A percentile compares a stretch with the other conserved stretches of the same genome.
Conservation (phyloP, 495 filamentous ascomycete species). For the Penicillium herquei region DNA sequence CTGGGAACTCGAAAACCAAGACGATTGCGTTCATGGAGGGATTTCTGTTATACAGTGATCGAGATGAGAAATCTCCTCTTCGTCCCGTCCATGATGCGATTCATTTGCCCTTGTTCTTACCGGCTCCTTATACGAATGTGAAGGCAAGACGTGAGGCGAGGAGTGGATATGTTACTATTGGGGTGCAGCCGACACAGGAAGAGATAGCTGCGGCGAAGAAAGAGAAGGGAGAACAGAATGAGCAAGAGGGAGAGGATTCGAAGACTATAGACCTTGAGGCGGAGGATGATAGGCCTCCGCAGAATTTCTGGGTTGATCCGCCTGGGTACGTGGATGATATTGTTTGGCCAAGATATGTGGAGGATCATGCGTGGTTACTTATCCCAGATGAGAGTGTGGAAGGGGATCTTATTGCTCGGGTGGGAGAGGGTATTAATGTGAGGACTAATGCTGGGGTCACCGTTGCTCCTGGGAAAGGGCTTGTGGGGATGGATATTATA, state of each 20-base stretch:
- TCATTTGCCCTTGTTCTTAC: slow-evolving; percentile 74
- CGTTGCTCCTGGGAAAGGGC: slow-evolving; percentile 39
- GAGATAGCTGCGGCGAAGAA: neutral
- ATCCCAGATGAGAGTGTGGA: slow-evolving; percentile 43
- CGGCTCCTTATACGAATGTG: slow-evolving; percentile 56
- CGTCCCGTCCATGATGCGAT: slow-evolving; percentile 53
- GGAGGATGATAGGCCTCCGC: slow-evolving; percentile 45
- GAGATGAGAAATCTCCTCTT: slow-evolving; percentile 11
- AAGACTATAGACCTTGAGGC: slow-evolving; percentile 33
- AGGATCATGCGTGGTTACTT: slow-evolving; percentile 75
- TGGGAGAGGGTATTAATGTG: slow-evolving; percentile 34
- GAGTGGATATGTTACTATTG: slow-evolving; percentile 81
- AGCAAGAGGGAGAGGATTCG: too few relatives aligned
- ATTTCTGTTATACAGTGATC: slow-evolving; percentile 71
- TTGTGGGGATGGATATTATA: slow-evolving; percentile 31
- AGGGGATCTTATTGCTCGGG: slow-evolving; percentile 29
- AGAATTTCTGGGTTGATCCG: slow-evolving; percentile 92
- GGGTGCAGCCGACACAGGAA: slow-evolving; percentile 28
- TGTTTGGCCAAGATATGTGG: slow-evolving; percentile 92
- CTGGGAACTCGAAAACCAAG: neutral
- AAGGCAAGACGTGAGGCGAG: slow-evolving; percentile 68
- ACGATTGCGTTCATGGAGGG: slow-evolving; percentile 68
- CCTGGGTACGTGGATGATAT: slow-evolving; percentile 91
- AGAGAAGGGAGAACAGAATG: too few relatives aligned
- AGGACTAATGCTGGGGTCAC: slow-evolving; percentile 37